These are phyloP conservation scores for Crinitomyces ghanaensis DNA, from an alignment of 805 yeast genomes.

Conservation along the genomic window DNA sequence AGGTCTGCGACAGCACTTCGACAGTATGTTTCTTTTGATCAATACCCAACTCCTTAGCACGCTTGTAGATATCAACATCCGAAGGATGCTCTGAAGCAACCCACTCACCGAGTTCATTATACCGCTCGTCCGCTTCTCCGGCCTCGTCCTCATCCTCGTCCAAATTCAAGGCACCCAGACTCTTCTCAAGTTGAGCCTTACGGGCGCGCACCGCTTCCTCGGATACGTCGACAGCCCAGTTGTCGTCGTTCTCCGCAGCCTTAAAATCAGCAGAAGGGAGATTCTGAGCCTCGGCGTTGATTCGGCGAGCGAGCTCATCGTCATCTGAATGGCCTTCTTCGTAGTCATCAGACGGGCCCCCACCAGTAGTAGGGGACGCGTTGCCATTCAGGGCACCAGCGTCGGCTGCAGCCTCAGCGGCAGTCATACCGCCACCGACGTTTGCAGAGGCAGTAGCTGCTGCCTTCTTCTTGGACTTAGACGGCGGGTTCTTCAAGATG, in stretches of 20 bases:
- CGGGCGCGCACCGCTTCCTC: slow-evolving; percentile 92
- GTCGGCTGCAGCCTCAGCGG: slow-evolving; percentile 22
- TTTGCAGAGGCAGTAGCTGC: slow-evolving; percentile 85
- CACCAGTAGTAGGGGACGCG: slow-evolving; percentile 12
- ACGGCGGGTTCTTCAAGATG: slow-evolving; percentile 78
- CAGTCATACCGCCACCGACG: slow-evolving; percentile 73
- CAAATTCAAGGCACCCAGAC: slow-evolving; percentile 33
- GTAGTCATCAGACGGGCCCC: slow-evolving; percentile 20
- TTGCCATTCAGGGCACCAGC: slow-evolving; percentile 53
- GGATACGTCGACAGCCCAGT: slow-evolving; percentile 96
- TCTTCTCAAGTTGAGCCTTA: slow-evolving; percentile 65
- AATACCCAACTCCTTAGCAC: slow-evolving; percentile 70
- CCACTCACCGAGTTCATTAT: slow-evolving; percentile 87
- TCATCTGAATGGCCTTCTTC: slow-evolving; percentile 45
- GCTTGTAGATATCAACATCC: slow-evolving; percentile 88
- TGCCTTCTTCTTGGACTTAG: slow-evolving; percentile 39
- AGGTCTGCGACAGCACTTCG: slow-evolving; percentile 83
- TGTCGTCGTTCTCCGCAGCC: slow-evolving; percentile 61
- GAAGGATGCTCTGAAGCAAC: slow-evolving; percentile 48
- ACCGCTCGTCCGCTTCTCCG: slow-evolving; percentile 37
- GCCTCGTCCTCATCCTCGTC: slow-evolving; percentile 31
- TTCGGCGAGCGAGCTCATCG: slow-evolving; percentile 64
- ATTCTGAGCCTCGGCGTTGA: slow-evolving; percentile 73
- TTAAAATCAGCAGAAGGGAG: slow-evolving; percentile 44
- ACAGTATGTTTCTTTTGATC: slow-evolving; percentile 62